Base-by-base conservation (phyloP, 129 eudicot species). In the Pittosporum tobira region DNA sequence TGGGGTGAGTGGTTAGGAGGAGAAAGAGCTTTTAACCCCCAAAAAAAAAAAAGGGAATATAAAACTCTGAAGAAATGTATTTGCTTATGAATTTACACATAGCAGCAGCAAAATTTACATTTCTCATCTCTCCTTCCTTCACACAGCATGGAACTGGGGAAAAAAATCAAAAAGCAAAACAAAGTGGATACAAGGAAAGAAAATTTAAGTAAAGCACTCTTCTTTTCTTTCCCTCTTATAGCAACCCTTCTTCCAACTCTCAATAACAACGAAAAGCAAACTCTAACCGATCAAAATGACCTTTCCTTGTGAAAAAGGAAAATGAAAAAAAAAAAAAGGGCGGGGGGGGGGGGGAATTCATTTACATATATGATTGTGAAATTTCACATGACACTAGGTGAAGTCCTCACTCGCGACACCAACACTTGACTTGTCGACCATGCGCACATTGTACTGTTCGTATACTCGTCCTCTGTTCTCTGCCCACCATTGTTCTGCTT, bases 401-500 rank as follows among this genome's bases (percentile, higher is more conserved):
- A 81, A 76, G 71, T 73, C 84, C 49, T 79, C 89, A 68, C 84
- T 85, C 57, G 59, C 84, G 38, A 80, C 82, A 42, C 97, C 88
- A 47, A 77, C 75, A 47, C 79, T 83, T 29, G 98, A 83, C 70
- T 83, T 90, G 77, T 86, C 95, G 5, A 71, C 68, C 83, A 76
- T 82, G 31, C 95, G 88, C 7, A 90, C 95, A 48, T 86, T 85
- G 69, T 90, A 90, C 50, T 57, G 79, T 69, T 86, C 87, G 25
- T 90, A 83, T 14, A 86, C 95, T 70, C 89, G 73, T 47, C 74
- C 75, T 61, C 98, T 76, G 70, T 90, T 90, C 73, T 90, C 95
- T 26, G 95, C 80, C 98, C 98, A 90, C 98, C 98, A 90, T 45
- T 75, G 84, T 69, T 90, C 98, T 58, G 95, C 98, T 86, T 90